Base-by-base conservation (phyloP, 805 yeast genomes). In the Saccharomycopsis synnaedendra region DNA sequence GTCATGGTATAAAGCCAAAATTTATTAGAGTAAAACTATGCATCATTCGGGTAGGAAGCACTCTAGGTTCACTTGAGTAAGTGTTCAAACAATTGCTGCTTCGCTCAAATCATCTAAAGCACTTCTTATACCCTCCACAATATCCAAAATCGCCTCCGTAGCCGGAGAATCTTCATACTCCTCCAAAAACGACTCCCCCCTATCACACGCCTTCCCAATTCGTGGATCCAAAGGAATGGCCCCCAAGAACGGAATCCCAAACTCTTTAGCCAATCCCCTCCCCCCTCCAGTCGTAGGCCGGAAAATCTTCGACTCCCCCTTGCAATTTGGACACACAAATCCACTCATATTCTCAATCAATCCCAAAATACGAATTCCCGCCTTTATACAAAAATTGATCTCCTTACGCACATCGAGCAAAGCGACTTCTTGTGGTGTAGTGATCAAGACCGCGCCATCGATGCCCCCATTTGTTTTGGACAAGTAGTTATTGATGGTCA, bases 211-310 rank as follows among this genome's bases (percentile, higher is more conserved):
- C 57, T 72, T 74, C 0, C 97, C 97, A 19, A 93, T 87, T 52
- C 97, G 71, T 9, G 98, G 97, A 65, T 93, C 99, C 40, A 93
- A 70, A 0, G 99, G 99, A 2, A 93, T 96, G 7, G 87, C 74
- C 0, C 99, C 99, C 48, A 93, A 68, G 57, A 83, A 93, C 27
- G 83, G 82, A 10, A 93, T 73, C 9, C 69, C 72, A 61, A 85
- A 62, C 51, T 93, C 99, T 55, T 80, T 66, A 48, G 97, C 93
- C 41, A 93, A 67, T 32, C 78, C 78, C 57, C 76, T 73, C 5
- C 97, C 99, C 27, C 99, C 99, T 10, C 98, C 98, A 0, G 98
- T 93, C 1, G 98, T 93, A 10, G 98, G 86, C 52, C 82, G 81
- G 65, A 93, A 93, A 4, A 93, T 89, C 58, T 81, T 78, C 0